Base-by-base conservation (phyloP, 805 yeast genomes). In the Starmera amethionina region DNA sequence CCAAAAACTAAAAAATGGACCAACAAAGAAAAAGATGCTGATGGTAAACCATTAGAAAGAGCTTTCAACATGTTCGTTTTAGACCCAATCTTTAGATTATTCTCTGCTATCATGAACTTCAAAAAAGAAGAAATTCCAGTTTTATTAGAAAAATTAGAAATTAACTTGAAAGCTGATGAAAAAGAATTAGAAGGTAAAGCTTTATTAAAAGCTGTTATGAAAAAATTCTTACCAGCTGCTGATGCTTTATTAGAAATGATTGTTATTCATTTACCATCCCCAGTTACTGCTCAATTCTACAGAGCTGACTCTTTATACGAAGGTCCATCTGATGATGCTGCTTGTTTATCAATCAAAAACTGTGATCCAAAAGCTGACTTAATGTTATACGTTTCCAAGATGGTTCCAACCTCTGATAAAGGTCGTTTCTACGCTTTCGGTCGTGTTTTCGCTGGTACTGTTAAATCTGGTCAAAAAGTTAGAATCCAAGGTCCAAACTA, bases 381-480 rank as follows among this genome's bases (percentile, higher is more conserved):
- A 66, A 90, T 90, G 98, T 80, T 90, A 67, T 90, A 90, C 88
- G 93, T 90, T 65, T 93, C 97, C 74, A 90, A 90, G 96, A 90
- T 90, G 98, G 97, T 90, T 59, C 98, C 98, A 73, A 90, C 98
- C 68, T 90, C 97, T 60, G 98, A 90, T 74, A 93, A 90, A 80
- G 98, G 98, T 82, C 88, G 98, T 78, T 90, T 90, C 95, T 90
- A 88, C 83, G 98, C 98, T 66, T 93, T 90, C 77, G 98, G 98
- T 74, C 93, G 98, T 81, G 97, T 90, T 68, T 90, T 90, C 78
- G 85, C 97, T 60, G 98, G 98, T 88, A 90, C 97, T 64, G 97
- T 93, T 64, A 85, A 74, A 70, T 86, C 96, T 62, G 98, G 98
- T 75, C 87, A 82, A 81, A 90, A 90, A 86, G 96, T 90, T 65